phyloP scores from a whole-genome alignment of 2,329 filamentous ascomycete genomes.

The Cytospora paraplurivora region DNA sequence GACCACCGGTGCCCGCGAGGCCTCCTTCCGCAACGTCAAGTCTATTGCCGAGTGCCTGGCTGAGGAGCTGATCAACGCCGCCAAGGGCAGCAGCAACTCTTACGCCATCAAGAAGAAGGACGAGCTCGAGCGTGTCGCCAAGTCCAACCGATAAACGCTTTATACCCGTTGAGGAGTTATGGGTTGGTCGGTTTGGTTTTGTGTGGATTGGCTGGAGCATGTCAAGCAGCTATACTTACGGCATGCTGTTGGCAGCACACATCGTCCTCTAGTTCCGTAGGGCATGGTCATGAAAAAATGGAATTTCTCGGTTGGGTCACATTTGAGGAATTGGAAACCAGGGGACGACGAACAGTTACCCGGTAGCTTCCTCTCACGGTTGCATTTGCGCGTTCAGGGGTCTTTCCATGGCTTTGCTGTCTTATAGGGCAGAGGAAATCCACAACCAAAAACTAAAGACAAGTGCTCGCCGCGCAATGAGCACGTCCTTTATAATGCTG shows the following conservation, averaged over 20 bases:
- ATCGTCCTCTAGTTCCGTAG: slow-evolving; percentile 27
- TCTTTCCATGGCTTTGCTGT: slow-evolving; percentile 47
- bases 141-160: slow-evolving; percentile 95
- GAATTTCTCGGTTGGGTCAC: slow-evolving; percentile 31
- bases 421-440: slow-evolving; percentile 42
- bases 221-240: slow-evolving; percentile 4
- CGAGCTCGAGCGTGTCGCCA: slow-evolving; percentile 99
- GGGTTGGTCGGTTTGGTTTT: slow-evolving; percentile 36
- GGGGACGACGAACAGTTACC: slow-evolving; percentile 21
- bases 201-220: slow-evolving; percentile 4
- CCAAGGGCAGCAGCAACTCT: slow-evolving; percentile 99
- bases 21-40: slow-evolving; percentile 99
- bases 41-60: slow-evolving; percentile 98
- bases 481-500: neutral
- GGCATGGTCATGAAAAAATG: slow-evolving; percentile 26
- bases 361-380: slow-evolving; percentile 38
- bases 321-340: slow-evolving; percentile 23
- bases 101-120: slow-evolving; percentile 99
- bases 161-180: slow-evolving; percentile 27
- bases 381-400: slow-evolving; percentile 50
- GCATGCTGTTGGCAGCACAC: slow-evolving; percentile 12
- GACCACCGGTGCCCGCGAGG: slow-evolving; percentile 98
- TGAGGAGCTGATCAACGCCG: slow-evolving; percentile 99
- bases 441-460: slow-evolving; percentile 16
- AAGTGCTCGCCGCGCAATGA: slow-evolving; percentile 35